Percentiles rank a stretch among this genome's conserved stretches.
Conservation (phyloP, 129 eudicot species). For the Gnaphalium uliginosum region DNA sequence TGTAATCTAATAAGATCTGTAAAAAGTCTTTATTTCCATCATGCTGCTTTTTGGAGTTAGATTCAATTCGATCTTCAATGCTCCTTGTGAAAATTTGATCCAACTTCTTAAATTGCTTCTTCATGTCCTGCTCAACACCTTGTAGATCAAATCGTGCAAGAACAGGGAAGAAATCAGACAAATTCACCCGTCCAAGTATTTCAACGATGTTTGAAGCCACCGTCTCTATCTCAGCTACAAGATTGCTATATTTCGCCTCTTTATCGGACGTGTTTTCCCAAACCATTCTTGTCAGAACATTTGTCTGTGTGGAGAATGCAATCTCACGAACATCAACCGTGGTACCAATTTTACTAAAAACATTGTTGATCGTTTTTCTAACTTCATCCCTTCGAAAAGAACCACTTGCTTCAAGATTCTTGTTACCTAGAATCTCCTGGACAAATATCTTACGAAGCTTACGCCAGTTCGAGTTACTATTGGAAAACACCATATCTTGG, state of each 20-base stretch:
- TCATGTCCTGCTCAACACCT: slow-evolving; percentile 4
- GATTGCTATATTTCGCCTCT: neutral
- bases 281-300: neutral
- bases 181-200: neutral
- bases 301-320: neutral
- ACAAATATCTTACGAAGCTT: neutral
- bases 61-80: slow-evolving; percentile 2
- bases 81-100: slow-evolving; percentile 6
- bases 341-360: neutral
- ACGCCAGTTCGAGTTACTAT: neutral
- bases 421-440: slow-evolving; percentile 3
- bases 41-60: neutral
- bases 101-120: neutral
- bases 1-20: neutral
- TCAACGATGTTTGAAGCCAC: neutral
- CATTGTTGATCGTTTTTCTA: neutral
- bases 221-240: neutral
- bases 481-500: neutral
- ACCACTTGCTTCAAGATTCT: neutral
- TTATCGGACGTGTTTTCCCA: neutral
- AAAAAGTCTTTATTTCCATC: slow-evolving; percentile 15
- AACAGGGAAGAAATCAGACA: slow-evolving; percentile 14
- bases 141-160: slow-evolving; percentile 15
- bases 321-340: neutral
- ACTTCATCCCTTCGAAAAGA: slow-evolving; percentile 2